Evolutionary conservation across 176 grass and related monocot species (phyloP), one percentile per base, ranked within the genome.

Genomic region (Eragrostis curvula): DNA sequence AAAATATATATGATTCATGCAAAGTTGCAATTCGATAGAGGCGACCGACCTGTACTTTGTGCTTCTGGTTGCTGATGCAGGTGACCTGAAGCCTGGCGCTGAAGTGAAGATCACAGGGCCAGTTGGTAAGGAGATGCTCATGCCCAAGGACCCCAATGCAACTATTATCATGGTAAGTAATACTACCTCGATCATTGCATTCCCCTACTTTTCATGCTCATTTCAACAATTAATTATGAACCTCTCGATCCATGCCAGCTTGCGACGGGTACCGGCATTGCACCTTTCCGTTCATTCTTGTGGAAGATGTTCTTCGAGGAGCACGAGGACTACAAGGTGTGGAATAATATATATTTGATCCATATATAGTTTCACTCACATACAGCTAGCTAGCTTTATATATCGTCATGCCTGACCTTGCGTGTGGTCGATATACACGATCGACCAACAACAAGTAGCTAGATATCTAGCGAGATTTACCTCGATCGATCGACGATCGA

Each of bases 241-340:
- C 12, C 3, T 27, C 6, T 81, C 3, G 0, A 21, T 77, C 5
- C 1, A 41, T 58, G 28, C 40, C 94, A 97, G 94, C 94, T 97
- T 41, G 94, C 79, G 5, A 97, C 94, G 42, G 94, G 94, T 71
- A 97, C 94, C 46, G 94, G 94, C 45, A 92, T 97, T 14, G 94
- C 94, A 17, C 94, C 94, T 10, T 97, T 97, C 87, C 86, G 94
- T 50, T 62, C 91, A 23, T 97, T 92, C 89, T 51, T 97, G 66
- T 97, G 94, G 94, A 97, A 97, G 82, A 97, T 97, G 84, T 97
- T 97, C 89, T 94, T 97, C 68, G 94, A 97, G 85, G 46, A 97
- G 71, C 84, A 94, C 43, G 75, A 94, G 12, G 87, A 94, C 82
- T 97, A 97, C 82, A 88, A 94, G 94, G 92, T 90, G n/a, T n/a